phyloP scores from a whole-genome alignment of 2,329 filamentous ascomycete species.

The Rhynchosporium agropyri region DNA sequence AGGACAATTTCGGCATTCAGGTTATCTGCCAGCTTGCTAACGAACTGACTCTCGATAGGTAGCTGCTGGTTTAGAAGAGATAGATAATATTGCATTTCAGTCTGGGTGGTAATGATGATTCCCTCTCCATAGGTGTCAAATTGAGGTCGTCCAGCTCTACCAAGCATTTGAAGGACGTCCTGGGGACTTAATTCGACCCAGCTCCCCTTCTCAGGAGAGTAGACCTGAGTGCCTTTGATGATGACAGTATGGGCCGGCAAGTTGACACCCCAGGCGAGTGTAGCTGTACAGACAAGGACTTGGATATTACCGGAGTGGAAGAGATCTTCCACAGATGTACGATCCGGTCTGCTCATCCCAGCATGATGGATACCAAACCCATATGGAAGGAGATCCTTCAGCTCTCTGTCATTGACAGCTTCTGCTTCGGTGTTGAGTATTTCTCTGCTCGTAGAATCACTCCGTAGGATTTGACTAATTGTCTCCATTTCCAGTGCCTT shows the following conservation, averaged over 20 bases:
- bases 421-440: conserved; percentile 84
- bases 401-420: conserved; percentile 78
- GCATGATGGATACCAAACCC: conserved; percentile 98
- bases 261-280: conserved; percentile 99
- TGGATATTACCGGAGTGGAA: conserved; percentile 91
- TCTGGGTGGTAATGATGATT: conserved; percentile 96
- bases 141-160: conserved; percentile 92
- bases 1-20: conserved; percentile 95
- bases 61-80: conserved; percentile 96
- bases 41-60: conserved; percentile 94
- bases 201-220: conserved; percentile 96
- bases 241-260: conserved; percentile 96
- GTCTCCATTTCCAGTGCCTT: conserved; percentile 97
- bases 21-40: conserved; percentile 91
- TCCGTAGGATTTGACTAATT: conserved; percentile 91
- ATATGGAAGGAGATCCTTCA: conserved; percentile 94
- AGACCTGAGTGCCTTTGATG: conserved; percentile 97
- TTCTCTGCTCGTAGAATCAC: conserved; percentile 88
- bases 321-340: conserved; percentile 91
- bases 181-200: conserved; percentile 98
- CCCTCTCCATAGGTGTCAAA: conserved; percentile 98
- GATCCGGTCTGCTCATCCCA: conserved; percentile 93
- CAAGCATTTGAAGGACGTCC: conserved; percentile 97
- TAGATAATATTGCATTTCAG: conserved; percentile 95
- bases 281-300: conserved; percentile 95